phyloP scores from a whole-genome alignment of 75 land plant genomes.

The Sequoiadendron giganteum region DNA sequence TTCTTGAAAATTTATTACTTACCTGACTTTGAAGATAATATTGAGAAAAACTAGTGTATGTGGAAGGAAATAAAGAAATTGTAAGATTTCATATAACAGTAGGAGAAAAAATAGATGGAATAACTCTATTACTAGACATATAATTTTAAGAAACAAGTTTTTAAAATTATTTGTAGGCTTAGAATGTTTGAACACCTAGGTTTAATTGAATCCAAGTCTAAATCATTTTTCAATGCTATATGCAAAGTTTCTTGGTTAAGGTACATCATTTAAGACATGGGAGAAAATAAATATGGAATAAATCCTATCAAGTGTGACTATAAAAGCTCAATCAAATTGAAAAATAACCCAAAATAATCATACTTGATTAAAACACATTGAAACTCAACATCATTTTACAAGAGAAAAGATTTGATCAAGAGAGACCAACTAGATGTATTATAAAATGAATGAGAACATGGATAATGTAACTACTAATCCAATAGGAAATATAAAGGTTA shows the following conservation, averaged over 20 bases:
- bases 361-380: background rate
- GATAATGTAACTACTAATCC: background rate
- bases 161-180: too few species aligned
- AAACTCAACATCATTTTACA: background rate
- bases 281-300: background rate
- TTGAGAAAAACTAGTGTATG: too few species aligned
- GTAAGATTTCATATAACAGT: too few species aligned
- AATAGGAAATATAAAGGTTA: background rate
- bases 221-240: background rate
- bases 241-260: background rate
- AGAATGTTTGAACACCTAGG: too few species aligned
- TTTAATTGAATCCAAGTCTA: background rate
- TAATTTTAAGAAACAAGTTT: too few species aligned
- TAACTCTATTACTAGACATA: too few species aligned
- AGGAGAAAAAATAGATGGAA: too few species aligned
- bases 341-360: background rate
- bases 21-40: too few species aligned
- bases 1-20: too few species aligned
- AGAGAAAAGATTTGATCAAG: background rate
- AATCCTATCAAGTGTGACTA: background rate
- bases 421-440: background rate
- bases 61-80: too few species aligned
- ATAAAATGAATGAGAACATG: too few species aligned
- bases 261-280: background rate
- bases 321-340: background rate